Evolutionary conservation across 257 asterid species (phyloP).

Genomic region (Datura wrightii): DNA sequence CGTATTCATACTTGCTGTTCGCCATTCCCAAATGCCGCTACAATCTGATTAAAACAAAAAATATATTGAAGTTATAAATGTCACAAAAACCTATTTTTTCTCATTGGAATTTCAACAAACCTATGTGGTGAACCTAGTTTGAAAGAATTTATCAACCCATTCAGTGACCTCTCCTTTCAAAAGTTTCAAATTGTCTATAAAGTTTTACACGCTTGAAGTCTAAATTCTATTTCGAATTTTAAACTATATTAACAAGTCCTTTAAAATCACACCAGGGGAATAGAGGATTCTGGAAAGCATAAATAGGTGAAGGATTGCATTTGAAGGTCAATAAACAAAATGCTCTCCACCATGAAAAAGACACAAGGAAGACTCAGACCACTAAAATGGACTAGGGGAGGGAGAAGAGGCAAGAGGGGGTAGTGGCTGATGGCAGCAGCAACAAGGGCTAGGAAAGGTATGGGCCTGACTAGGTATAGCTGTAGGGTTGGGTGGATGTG

Average conservation of each 20-base stretch:
- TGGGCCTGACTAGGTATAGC: neutral
- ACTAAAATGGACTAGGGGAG: neutral
- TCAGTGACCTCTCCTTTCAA: neutral
- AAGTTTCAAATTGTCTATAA: neutral
- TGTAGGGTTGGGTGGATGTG: neutral
- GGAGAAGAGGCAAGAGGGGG: neutral
- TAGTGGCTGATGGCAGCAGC: neutral
- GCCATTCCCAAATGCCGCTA: conserved; percentile 54
- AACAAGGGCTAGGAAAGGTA: neutral
- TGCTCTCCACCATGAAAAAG: neutral
- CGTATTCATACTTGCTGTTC: conserved; percentile 84
- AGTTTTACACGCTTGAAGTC: neutral
- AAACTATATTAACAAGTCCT: conserved; percentile 5
- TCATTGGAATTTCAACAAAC: neutral
- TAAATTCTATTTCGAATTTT: neutral
- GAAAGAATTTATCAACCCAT: neutral
- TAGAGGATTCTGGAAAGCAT: neutral
- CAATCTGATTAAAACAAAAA: neutral
- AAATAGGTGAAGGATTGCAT: neutral
- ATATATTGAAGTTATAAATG: neutral
- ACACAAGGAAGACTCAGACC: neutral
- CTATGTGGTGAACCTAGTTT: neutral
- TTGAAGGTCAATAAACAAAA: neutral
- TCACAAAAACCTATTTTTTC: neutral
- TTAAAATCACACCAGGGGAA: neutral